Conservation (phyloP, 2,329 filamentous ascomycete genomes). For the Alternaria sp. region DNA sequence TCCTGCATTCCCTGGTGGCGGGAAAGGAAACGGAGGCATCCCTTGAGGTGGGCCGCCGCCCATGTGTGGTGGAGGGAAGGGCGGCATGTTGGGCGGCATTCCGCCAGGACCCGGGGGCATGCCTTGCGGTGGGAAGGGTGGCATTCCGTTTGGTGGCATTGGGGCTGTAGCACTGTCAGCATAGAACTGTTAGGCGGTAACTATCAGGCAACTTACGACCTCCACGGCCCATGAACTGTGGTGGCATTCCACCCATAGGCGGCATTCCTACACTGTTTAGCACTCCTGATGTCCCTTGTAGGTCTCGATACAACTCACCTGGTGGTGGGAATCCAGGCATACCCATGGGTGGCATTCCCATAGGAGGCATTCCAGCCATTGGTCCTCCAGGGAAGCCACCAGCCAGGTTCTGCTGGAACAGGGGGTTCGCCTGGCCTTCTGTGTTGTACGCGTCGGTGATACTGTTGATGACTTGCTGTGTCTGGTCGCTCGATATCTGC, state of each 20-base stretch:
- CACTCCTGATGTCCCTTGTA: neutral
- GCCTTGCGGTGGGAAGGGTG: constrained; percentile 41
- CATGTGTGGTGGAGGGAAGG: constrained; percentile 51
- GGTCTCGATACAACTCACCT: constrained; percentile 15
- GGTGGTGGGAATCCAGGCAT: constrained; percentile 33
- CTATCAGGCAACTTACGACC: constrained; percentile 40
- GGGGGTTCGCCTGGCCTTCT: constrained; percentile 90
- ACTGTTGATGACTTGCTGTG: constrained; percentile 96
- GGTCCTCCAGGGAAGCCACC: constrained; percentile 56
- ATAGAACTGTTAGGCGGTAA: neutral
- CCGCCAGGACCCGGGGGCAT: constrained; percentile 46
- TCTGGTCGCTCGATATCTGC: constrained; percentile 98
- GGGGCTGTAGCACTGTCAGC: constrained; percentile 22
- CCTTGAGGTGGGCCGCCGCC: constrained; percentile 31
- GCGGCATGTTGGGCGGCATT: constrained; percentile 45
- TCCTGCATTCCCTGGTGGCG: constrained; percentile 34
- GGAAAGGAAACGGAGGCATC: constrained; percentile 44
- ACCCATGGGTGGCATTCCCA: constrained; percentile 34
- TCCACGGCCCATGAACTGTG: constrained; percentile 54
- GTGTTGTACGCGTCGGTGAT: constrained; percentile 96
- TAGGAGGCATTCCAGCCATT: constrained; percentile 29
- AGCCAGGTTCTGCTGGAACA: constrained; percentile 65
- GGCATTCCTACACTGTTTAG: constrained; percentile 39
- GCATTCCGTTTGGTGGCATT: constrained; percentile 43
- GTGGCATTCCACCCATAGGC: constrained; percentile 43